Evolutionary conservation across 139 green algal genomes (phyloP).

Genomic region (Chlamydomonas schloesseri): DNA sequence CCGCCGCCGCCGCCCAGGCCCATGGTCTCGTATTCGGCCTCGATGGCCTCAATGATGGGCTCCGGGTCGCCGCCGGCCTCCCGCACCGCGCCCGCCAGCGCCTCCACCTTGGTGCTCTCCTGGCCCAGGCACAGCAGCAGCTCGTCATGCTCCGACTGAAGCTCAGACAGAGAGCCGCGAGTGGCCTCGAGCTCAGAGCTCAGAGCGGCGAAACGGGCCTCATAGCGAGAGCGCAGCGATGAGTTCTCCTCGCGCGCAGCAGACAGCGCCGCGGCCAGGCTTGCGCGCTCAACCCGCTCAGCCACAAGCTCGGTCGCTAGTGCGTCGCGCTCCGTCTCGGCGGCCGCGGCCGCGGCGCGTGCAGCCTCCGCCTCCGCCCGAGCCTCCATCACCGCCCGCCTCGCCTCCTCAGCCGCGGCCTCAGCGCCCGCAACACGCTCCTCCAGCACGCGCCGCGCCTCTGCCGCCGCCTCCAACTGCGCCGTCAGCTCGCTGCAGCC

Average conservation of each 20-base stretch:
- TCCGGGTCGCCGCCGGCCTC: slow-evolving; percentile 46
- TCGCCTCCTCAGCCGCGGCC: background rate
- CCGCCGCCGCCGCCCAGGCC: background rate
- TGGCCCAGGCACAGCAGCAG: slow-evolving; percentile 62
- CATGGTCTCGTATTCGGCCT: slow-evolving; percentile 57
- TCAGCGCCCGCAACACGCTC: background rate
- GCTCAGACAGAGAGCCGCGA: background rate
- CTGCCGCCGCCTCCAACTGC: background rate
- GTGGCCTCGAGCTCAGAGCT: slow-evolving; percentile 24
- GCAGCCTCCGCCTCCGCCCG: background rate
- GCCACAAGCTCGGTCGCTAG: background rate
- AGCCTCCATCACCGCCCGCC: background rate
- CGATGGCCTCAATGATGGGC: slow-evolving; percentile 37
- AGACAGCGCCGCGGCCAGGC: slow-evolving; percentile 19
- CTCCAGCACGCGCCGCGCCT: background rate
- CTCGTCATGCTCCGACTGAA: slow-evolving; percentile 43
- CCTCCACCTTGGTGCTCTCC: slow-evolving; percentile 51
- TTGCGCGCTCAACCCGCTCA: slow-evolving; percentile 13
- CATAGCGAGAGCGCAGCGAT: slow-evolving; percentile 6
- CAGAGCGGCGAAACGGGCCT: background rate
- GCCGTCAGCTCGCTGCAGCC: background rate
- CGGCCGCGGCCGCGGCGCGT: background rate
- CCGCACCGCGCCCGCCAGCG: slow-evolving; percentile 44
- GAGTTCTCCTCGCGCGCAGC: background rate
- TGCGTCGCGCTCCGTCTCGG: background rate